Evolutionary conservation across 805 yeast species (phyloP).

Genomic region (Metschnikowia peoriensis): DNA sequence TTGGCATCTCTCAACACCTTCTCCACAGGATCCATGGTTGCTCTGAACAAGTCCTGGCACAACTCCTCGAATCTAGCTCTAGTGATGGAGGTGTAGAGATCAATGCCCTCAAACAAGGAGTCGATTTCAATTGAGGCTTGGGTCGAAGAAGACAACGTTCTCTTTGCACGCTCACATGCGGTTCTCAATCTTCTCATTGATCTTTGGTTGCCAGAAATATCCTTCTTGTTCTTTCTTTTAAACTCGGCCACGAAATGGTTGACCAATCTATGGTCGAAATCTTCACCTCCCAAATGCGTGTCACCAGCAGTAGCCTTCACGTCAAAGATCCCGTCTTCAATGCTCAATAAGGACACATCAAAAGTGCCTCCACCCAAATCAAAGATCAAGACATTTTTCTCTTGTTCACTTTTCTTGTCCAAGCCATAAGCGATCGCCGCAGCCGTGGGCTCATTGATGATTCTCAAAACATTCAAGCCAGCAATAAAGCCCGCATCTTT

Average conservation of each 20-base stretch:
- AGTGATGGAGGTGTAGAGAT: background rate
- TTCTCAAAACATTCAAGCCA: background rate
- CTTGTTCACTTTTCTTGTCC: background rate
- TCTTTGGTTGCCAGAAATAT: background rate
- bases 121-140: background rate
- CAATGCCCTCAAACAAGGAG: background rate
- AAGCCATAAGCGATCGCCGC: background rate
- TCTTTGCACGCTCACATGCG: background rate
- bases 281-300: background rate
- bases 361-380: background rate
- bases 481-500: background rate
- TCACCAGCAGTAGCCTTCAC: background rate
- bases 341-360: background rate
- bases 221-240: background rate
- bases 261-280: background rate
- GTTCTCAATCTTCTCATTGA: background rate
- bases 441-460: background rate
- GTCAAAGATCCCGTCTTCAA: background rate
- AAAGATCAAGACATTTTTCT: background rate
- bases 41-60: background rate
- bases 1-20: background rate
- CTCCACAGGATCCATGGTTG: background rate
- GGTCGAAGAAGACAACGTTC: background rate
- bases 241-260: background rate
- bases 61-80: background rate